These are phyloP conservation scores for Globisporangium viniferum DNA, from an alignment of 352 stramenopile genomes.

Conservation along the genomic window DNA sequence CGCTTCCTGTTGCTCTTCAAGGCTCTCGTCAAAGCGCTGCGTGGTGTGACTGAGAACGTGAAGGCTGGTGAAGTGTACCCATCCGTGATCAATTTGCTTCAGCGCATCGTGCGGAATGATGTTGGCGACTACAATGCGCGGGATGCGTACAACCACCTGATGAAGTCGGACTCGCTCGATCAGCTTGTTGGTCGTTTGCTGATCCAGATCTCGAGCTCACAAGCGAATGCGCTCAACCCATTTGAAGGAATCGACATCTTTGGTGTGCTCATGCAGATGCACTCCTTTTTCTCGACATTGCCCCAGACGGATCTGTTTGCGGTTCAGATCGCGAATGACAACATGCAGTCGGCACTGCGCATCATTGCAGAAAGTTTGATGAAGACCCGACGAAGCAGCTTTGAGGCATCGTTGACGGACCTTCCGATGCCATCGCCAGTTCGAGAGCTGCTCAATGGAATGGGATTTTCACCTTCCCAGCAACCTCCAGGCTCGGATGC, in stretches of 20 bases:
- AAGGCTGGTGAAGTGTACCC: conserved; percentile 72
- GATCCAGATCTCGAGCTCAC: conserved; percentile 53
- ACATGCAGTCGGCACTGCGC: conserved; percentile 66
- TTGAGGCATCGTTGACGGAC: conserved; percentile 62
- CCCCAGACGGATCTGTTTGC: conserved; percentile 60
- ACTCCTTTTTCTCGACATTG: conserved; percentile 81
- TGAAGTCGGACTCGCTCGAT: conserved; percentile 76
- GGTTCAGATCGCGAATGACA: conserved; percentile 70
- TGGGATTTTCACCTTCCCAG: conserved; percentile 30
- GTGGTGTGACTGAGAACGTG: conserved; percentile 50
- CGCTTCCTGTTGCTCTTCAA: conserved; percentile 70
- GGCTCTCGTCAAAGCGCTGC: conserved; percentile 61
- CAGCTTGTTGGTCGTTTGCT: conserved; percentile 73
- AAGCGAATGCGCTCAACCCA: conserved; percentile 55
- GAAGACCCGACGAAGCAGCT: conserved; percentile 42
- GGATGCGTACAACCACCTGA: conserved; percentile 63
- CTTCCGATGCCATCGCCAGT: conserved; percentile 54
- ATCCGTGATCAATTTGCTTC: conserved; percentile 72
- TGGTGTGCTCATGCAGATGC: conserved; percentile 83
- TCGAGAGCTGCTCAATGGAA: conserved; percentile 38
- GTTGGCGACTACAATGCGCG: conserved; percentile 78
- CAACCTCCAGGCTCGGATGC: conserved; percentile 16
- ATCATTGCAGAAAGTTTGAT: conserved; percentile 66
- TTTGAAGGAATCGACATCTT: conserved; percentile 83
- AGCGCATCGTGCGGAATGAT: conserved; percentile 78